phyloP scores from a whole-genome alignment of 2,329 filamentous ascomycete species.

The Byssochlamys sp. region DNA sequence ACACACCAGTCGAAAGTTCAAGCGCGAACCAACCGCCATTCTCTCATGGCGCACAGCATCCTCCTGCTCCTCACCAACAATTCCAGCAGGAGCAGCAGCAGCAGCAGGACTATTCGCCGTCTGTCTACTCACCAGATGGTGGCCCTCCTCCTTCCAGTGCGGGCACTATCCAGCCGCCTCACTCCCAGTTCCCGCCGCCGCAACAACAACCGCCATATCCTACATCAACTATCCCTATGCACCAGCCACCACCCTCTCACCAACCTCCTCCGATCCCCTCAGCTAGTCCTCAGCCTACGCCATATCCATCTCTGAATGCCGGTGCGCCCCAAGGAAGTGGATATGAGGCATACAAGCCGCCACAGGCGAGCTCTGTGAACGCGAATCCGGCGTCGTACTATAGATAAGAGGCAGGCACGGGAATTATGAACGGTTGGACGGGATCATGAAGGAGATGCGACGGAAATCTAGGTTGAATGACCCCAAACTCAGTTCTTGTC shows the following conservation, averaged over 20 bases:
- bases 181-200: conserved; percentile 11
- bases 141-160: conserved; percentile 7
- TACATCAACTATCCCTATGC: conserved; percentile 13
- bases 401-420: conserved; percentile 15
- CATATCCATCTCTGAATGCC: conserved; percentile 25
- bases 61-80: conserved; percentile 19
- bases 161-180: conserved; percentile 8
- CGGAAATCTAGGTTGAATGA: neutral
- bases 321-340: conserved; percentile 14
- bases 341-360: conserved; percentile 31
- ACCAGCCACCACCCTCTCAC: conserved; percentile 24
- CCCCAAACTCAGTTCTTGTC: neutral
- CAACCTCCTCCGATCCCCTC: conserved; percentile 28
- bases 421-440: neutral
- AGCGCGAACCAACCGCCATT: conserved; percentile 26
- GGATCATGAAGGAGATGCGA: neutral
- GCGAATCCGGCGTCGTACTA: conserved; percentile 33
- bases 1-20: conserved; percentile 52
- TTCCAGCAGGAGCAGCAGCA: conserved; percentile 23
- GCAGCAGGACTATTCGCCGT: conserved; percentile 31
- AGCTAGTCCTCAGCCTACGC: conserved; percentile 18
- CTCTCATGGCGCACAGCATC: conserved; percentile 16
- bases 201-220: conserved; percentile 26
- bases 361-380: conserved; percentile 19
- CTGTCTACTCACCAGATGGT: conserved; percentile 28